phyloP scores from a whole-genome alignment of 179 eudicot genomes.

The Drosera spatulata region DNA sequence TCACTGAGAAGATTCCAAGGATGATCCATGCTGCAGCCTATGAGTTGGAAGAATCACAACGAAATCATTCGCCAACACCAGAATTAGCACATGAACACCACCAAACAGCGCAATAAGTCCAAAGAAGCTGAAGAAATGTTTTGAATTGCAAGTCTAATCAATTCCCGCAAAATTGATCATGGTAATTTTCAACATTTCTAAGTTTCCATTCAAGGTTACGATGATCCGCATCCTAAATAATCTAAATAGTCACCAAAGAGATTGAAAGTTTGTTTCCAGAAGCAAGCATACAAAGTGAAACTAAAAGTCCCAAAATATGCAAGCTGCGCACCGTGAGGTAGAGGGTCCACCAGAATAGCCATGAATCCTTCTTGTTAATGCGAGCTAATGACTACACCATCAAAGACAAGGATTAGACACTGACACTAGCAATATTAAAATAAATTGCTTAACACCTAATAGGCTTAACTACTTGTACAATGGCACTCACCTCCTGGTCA shows the following conservation, averaged over 20 bases:
- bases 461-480: no score
- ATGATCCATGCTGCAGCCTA: conserved; percentile 85
- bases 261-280: not conserved
- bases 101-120: no score
- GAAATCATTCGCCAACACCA: not conserved
- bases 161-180: no score
- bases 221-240: not conserved
- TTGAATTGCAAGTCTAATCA: no score
- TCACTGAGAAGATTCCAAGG: conserved; percentile 75
- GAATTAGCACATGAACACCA: no score
- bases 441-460: not conserved
- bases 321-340: conserved; percentile 59
- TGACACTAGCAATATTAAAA: not conserved
- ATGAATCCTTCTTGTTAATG: conserved; percentile 94
- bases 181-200: no score
- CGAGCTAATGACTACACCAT: conserved; percentile 74
- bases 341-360: conserved; percentile 99
- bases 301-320: not conserved
- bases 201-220: no score
- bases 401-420: conserved; percentile 7
- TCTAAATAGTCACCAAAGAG: not conserved
- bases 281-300: no score
- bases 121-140: no score
- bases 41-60: conserved; percentile 1
- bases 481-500: conserved; percentile 77